Evolutionary conservation across 2,329 filamentous ascomycete genomes (phyloP).

Genomic region (Nemania abortiva): DNA sequence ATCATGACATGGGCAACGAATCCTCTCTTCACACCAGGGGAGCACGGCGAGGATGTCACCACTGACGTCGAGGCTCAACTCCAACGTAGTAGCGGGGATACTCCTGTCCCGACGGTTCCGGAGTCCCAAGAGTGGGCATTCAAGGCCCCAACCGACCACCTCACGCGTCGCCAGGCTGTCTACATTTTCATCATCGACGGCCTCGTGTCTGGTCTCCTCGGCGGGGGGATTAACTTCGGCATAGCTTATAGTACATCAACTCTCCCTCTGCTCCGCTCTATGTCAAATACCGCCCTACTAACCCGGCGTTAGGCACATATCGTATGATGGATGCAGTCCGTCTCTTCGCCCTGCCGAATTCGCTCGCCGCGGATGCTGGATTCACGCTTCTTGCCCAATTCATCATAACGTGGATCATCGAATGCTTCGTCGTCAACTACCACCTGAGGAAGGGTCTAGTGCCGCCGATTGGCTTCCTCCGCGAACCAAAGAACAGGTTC

Average conservation of each 20-base stretch:
- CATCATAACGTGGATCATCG: slow-evolving; percentile 26
- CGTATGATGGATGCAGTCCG: slow-evolving; percentile 23
- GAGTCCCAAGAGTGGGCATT: slow-evolving; percentile 4
- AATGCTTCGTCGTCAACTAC: slow-evolving; percentile 17
- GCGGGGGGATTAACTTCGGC: slow-evolving; percentile 64
- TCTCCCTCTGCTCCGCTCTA: not conserved
- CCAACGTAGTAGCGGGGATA: slow-evolving; percentile 2
- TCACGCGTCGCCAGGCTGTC: slow-evolving; percentile 49
- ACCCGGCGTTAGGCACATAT: slow-evolving; percentile 24
- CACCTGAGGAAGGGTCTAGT: slow-evolving; percentile 25
- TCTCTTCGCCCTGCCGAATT: slow-evolving; percentile 26
- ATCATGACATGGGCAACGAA: slow-evolving; percentile 14
- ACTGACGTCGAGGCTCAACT: slow-evolving; percentile 1
- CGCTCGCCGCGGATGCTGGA: slow-evolving; percentile 24
- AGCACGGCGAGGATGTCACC: slow-evolving; percentile 4
- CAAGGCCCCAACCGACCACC: slow-evolving; percentile 14
- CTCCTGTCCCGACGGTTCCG: slow-evolving; percentile 1
- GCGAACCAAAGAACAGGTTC: slow-evolving; percentile 29
- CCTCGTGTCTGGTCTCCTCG: slow-evolving; percentile 60
- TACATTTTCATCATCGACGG: slow-evolving; percentile 64
- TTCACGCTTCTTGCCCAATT: slow-evolving; percentile 35
- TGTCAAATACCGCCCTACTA: not conserved
- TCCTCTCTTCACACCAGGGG: slow-evolving; percentile 16
- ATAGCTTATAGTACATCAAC: slow-evolving; percentile 61
- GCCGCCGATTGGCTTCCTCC: slow-evolving; percentile 28